These are phyloP conservation scores for Kluyveromyces lactis DNA, from an alignment of 805 yeast species.

Conservation along the genomic window DNA sequence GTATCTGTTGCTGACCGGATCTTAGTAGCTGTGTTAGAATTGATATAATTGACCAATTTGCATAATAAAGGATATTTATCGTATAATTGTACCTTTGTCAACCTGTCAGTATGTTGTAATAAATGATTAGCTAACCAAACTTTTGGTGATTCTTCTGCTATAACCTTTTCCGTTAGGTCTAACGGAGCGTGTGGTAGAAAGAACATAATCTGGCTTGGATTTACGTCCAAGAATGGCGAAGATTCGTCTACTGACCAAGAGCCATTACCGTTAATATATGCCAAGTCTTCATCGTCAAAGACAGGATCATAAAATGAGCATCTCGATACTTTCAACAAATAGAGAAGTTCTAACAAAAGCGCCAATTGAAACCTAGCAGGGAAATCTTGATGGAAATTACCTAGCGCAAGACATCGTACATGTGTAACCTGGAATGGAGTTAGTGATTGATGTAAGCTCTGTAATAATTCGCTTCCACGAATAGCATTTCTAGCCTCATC, in stretches of 20 bases:
- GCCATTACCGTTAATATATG: conserved; percentile 20
- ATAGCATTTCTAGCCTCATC: conserved; percentile 16
- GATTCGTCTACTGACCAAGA: conserved; percentile 23
- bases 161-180: conserved; percentile 36
- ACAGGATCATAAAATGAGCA: conserved; percentile 61
- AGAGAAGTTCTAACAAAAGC: conserved; percentile 36
- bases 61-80: conserved; percentile 39
- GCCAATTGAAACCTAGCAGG: conserved; percentile 65
- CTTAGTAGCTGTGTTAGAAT: conserved; percentile 12
- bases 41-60: conserved; percentile 25
- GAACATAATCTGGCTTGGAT: conserved; percentile 31
- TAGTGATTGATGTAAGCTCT: conserved; percentile 17
- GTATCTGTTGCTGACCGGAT: not conserved
- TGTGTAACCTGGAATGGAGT: conserved; percentile 10
- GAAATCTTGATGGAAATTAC: conserved; percentile 50
- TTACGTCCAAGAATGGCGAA: conserved; percentile 13
- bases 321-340: conserved; percentile 8
- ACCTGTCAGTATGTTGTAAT: conserved; percentile 45
- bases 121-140: conserved; percentile 44
- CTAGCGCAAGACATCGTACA: conserved; percentile 66
- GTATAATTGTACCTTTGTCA: conserved; percentile 35
- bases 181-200: conserved; percentile 76
- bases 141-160: conserved; percentile 30
- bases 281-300: conserved; percentile 39
- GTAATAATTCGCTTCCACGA: conserved; percentile 22